These are phyloP conservation scores for Apophysomyces elegans DNA, from an alignment of 371 early-diverging fungal species.

Conservation along the genomic window DNA sequence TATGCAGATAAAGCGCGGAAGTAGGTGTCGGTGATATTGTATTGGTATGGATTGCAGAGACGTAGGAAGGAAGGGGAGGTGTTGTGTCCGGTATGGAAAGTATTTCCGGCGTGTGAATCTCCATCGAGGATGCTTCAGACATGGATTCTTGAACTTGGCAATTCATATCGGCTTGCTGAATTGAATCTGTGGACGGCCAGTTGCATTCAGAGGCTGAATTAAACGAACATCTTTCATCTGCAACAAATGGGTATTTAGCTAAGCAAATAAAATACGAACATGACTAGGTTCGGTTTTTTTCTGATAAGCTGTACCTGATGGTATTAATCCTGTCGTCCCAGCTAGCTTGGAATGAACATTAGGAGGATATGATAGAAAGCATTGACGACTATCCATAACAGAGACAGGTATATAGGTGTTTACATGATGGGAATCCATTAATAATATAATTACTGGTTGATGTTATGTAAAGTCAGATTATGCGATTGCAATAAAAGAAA, in stretches of 20 bases:
- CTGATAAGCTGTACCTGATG: neutral
- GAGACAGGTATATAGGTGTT: neutral
- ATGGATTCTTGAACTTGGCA: neutral
- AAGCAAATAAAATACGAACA: neutral
- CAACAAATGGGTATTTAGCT: neutral
- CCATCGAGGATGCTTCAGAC: slow-evolving; percentile 7
- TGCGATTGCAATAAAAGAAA: too few species aligned
- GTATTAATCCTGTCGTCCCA: neutral
- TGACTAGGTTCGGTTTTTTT: neutral
- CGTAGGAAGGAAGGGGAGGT: neutral
- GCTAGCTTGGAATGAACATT: neutral
- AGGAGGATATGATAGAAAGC: neutral
- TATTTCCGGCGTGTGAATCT: slow-evolving; percentile 6
- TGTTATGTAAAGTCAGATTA: too few species aligned
- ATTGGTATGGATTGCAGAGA: neutral
- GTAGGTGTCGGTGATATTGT: neutral
- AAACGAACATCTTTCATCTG: neutral
- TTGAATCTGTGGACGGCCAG: neutral
- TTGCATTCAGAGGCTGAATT: slow-evolving; percentile 5
- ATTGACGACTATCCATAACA: neutral
- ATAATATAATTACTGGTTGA: neutral
- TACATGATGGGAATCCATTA: slow-evolving; percentile 4
- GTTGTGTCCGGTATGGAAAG: slow-evolving; percentile 6
- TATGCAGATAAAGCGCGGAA: neutral
- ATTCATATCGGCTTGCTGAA: neutral